Percentiles rank a stretch among this genome's conserved stretches.
Evolutionary conservation across 2,329 filamentous ascomycete genomes (phyloP).

Genomic region (Pyrenophora graminea): DNA sequence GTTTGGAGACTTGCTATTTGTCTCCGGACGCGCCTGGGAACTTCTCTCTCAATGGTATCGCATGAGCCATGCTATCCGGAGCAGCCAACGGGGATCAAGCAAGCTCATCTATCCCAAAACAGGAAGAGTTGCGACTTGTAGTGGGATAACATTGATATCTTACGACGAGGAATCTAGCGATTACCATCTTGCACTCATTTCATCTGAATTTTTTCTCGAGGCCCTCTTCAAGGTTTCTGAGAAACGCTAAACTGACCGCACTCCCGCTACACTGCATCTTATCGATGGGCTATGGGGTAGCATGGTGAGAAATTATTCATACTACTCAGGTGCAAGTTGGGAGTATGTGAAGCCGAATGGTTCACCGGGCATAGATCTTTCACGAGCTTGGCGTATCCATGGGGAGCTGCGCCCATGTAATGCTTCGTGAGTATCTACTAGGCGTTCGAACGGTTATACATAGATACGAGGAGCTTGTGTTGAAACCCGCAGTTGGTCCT

Average conservation of each 20-base stretch:
- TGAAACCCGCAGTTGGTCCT: conserved; percentile 1
- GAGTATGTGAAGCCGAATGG: conserved; percentile 51
- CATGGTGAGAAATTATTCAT: conserved; percentile 47
- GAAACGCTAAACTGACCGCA: conserved; percentile 14
- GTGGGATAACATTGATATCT: not conserved
- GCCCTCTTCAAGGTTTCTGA: conserved; percentile 38
- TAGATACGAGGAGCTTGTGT: conserved; percentile 14
- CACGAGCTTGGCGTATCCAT: conserved; percentile 52
- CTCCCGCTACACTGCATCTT: conserved; percentile 30
- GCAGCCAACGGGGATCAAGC: conserved; percentile 41
- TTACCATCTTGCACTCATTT: conserved; percentile 48
- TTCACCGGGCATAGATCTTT: conserved; percentile 50
- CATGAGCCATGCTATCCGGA: conserved; percentile 43
- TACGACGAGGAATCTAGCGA: conserved; percentile 15
- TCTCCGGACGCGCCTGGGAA: conserved; percentile 30
- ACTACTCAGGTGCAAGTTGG: conserved; percentile 51
- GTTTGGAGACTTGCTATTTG: conserved; percentile 39
- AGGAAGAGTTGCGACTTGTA: conserved; percentile 15
- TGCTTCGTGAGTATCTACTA: conserved; percentile 37
- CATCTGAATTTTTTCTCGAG: conserved; percentile 51
- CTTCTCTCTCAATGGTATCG: conserved; percentile 41
- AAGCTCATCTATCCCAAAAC: conserved; percentile 32
- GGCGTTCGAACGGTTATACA: conserved; percentile 15
- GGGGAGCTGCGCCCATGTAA: conserved; percentile 54
- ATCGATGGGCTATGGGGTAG: conserved; percentile 49